These are phyloP conservation scores for Sambucus nigra DNA, from an alignment of 129 eudicot species.

Conservation along the genomic window DNA sequence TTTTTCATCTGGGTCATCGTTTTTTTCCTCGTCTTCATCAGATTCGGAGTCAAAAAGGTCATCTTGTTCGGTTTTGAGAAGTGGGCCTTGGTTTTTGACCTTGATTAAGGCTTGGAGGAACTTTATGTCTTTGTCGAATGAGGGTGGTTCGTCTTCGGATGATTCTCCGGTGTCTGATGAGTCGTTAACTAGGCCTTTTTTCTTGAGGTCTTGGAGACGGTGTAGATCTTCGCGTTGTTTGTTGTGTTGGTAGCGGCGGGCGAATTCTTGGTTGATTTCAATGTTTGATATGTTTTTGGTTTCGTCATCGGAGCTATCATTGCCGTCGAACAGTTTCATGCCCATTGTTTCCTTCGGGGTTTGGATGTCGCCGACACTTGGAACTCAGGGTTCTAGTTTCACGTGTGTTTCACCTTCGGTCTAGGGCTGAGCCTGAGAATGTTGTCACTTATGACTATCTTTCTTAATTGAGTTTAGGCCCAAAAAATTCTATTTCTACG, in stretches of 20 bases:
- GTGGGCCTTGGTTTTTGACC: slow-evolving; percentile 54
- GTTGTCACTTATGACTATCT: too few relatives aligned
- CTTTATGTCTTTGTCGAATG: slow-evolving; percentile 38
- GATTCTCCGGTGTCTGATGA: slow-evolving; percentile 29
- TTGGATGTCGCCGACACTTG: too few relatives aligned
- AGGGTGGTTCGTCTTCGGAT: slow-evolving; percentile 23
- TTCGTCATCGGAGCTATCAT: slow-evolving; percentile 19
- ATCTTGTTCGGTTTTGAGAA: slow-evolving; percentile 38
- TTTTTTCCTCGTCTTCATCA: slow-evolving; percentile 22
- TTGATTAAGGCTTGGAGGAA: slow-evolving; percentile 46
- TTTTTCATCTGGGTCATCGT: not conserved
- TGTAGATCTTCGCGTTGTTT: slow-evolving; percentile 82
- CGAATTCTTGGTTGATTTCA: slow-evolving; percentile 58
- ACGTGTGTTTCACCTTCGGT: too few relatives aligned
- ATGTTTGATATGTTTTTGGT: slow-evolving; percentile 41
- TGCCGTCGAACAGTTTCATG: slow-evolving; percentile 44
- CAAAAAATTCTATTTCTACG: too few relatives aligned
- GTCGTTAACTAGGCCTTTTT: slow-evolving; percentile 47
- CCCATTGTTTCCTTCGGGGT: slow-evolving; percentile 12
- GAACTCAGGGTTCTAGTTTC: too few relatives aligned
- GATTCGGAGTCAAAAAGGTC: slow-evolving; percentile 39
- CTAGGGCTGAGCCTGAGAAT: too few relatives aligned
- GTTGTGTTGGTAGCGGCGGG: slow-evolving; percentile 65
- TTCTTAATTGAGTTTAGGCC: too few relatives aligned
- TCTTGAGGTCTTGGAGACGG: slow-evolving; percentile 56